Base-by-base conservation (phyloP, 2,329 filamentous ascomycete genomes). In the Aspergillus eucalypticola region DNA sequence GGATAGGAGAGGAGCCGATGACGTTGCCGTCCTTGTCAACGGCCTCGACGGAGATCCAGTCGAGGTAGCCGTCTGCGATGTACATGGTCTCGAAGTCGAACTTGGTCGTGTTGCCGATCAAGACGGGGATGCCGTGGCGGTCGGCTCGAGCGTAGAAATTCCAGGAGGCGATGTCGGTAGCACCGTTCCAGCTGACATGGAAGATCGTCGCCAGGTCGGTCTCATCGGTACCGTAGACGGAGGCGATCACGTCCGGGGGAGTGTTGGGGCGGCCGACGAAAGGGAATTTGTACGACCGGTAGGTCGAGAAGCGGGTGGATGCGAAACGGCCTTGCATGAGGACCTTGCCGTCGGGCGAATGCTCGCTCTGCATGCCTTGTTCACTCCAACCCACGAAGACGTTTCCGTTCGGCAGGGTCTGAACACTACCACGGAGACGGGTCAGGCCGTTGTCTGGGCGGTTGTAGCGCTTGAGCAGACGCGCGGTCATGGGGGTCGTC, bases 141-240 rank as follows among this genome's bases (percentile, higher is more conserved):
- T 56, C 46, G 10, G 59, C 51, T 15, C 59, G 66, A 1, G 70
- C 70, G 59, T 70, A 75, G 59, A 76, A 70, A 5, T 67, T 69
- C 75, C 74, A 83, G 5, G 67, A 71, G 19, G 61, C 61, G n/a
- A 82, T 73, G 52, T 82, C 80, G 1, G 81, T 83, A 0, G 79
- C 80, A 11, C 81, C 81, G 62, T 83, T 83, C 81, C 81, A 83
- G 56, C 72, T 75, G 15, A 75, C 72, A 38, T 75, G 68, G 56
- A 74, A 69, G 48, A 69, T 64, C 8, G 70, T 71, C 1, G 64
- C 63, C 32, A 67, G 55, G 15, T 66, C 64, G 1, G 61, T 60
- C 6, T 63, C 64, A 11, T 67, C 64, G 2, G 66, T 67, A 62
- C 64, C 74, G 46, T 73, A 75, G 7, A 71, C 72, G 4, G 69